These are phyloP conservation scores for Crassisporium funariophilum DNA, from an alignment of 768 basidiomycete species.

Conservation along the genomic window DNA sequence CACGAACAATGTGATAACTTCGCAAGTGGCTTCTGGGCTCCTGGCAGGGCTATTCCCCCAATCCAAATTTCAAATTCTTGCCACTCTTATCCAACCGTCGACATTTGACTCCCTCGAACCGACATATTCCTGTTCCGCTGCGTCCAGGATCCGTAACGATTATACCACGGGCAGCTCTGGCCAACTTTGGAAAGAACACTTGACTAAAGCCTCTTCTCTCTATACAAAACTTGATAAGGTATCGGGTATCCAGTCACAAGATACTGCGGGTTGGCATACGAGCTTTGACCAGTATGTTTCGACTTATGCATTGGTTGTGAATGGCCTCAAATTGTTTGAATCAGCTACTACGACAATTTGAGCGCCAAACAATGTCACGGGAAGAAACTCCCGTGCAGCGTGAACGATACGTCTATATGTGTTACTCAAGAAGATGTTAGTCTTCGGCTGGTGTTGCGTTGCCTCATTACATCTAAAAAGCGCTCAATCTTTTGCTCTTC, in stretches of 20 bases:
- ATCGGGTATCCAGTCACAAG: slow-evolving; percentile 40
- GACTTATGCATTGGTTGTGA: background rate
- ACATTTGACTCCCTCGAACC: slow-evolving; percentile 52
- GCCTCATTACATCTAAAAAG: background rate
- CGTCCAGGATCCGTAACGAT: slow-evolving; percentile 31
- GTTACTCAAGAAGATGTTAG: slow-evolving; percentile 43
- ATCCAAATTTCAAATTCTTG: slow-evolving; percentile 25
- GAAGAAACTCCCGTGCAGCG: slow-evolving; percentile 46
- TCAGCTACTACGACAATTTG: slow-evolving; percentile 53
- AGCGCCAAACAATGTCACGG: slow-evolving; percentile 53
- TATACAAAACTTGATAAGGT: slow-evolving; percentile 45
- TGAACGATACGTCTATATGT: slow-evolving; percentile 45
- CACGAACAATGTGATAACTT: slow-evolving; percentile 55
- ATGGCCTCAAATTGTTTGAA: background rate
- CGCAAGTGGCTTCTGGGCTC: slow-evolving; percentile 51
- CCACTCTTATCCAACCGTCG: slow-evolving; percentile 41
- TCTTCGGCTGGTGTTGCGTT: no score
- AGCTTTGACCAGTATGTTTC: slow-evolving; percentile 51
- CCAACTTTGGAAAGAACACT: slow-evolving; percentile 42
- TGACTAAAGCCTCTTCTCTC: slow-evolving; percentile 37
- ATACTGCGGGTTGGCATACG: slow-evolving; percentile 49
- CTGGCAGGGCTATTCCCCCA: slow-evolving; percentile 47
- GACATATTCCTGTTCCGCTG: slow-evolving; percentile 41
- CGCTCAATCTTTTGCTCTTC: background rate
- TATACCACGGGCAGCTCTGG: slow-evolving; percentile 42